These are phyloP conservation scores for Sphaerobolus stellatus DNA, from an alignment of 1,284 basidiomycete genomes.

Conservation along the genomic window DNA sequence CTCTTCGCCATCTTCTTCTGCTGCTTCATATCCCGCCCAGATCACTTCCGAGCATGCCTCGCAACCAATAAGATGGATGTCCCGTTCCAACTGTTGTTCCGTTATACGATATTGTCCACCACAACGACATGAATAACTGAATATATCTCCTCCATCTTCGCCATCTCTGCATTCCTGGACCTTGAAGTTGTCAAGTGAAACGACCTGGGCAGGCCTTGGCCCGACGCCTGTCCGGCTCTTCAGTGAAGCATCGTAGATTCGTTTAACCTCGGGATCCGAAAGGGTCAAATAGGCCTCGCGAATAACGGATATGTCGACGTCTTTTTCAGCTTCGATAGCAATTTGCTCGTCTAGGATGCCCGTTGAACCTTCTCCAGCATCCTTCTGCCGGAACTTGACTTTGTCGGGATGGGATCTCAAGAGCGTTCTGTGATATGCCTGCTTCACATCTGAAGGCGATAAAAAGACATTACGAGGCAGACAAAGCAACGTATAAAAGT, in stretches of 20 bases:
- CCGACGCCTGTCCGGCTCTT: constrained; percentile 37
- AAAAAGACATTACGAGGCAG: constrained; percentile 41
- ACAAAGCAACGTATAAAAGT: constrained; percentile 51
- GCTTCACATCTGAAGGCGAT: constrained; percentile 52
- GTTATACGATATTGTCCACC: constrained; percentile 61
- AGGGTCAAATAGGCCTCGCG: constrained; percentile 54
- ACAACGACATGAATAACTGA: constrained; percentile 66
- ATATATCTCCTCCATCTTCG: constrained; percentile 29
- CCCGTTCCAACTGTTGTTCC: constrained; percentile 59
- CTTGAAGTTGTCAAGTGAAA: constrained; percentile 73
- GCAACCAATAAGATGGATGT: constrained; percentile 66
- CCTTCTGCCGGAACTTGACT: constrained; percentile 14
- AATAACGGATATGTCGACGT: constrained; percentile 52
- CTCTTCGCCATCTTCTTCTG: constrained; percentile 32
- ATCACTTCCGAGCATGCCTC: constrained; percentile 72
- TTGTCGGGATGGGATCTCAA: constrained; percentile 73
- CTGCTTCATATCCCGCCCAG: constrained; percentile 72
- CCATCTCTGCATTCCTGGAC: constrained; percentile 32
- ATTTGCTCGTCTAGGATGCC: constrained; percentile 5
- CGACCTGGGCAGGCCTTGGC: constrained; percentile 70
- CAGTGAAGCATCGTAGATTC: constrained; percentile 47
- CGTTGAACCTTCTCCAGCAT: constrained; percentile 17
- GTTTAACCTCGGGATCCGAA: constrained; percentile 40
- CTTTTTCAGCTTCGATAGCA: constrained; percentile 7
- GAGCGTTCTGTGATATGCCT: constrained; percentile 67